Conservation (phyloP, 345 rosid genomes). For the Mercurialis annua region DNA sequence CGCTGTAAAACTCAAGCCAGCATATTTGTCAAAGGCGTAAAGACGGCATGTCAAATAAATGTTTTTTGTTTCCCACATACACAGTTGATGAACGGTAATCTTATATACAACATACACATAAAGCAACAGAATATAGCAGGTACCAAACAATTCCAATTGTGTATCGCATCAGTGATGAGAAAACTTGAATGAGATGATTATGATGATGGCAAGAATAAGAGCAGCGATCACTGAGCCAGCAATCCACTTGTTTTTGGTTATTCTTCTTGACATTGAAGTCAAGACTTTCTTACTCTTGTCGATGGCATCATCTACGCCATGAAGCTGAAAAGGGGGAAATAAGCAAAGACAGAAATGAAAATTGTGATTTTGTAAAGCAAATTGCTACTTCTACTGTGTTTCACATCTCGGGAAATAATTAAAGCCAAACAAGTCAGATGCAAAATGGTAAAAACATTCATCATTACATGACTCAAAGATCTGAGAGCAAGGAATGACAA, state of each 20-base stretch:
- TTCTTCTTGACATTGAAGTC: constrained; percentile 27
- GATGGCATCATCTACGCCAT: constrained; percentile 36
- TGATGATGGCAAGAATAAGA: constrained; percentile 28
- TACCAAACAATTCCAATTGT: constrained; percentile 10
- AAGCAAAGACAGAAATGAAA: background rate
- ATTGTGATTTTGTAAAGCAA: background rate
- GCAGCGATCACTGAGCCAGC: constrained; percentile 29
- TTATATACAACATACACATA: constrained; percentile 24
- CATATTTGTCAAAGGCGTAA: background rate
- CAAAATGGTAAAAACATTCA: background rate
- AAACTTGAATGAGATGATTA: constrained; percentile 23
- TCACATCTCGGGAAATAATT: background rate
- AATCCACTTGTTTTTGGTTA: constrained; percentile 34
- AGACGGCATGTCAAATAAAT: background rate
- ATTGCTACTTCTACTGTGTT: background rate
- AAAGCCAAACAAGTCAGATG: background rate
- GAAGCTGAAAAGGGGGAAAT: constrained; percentile 21
- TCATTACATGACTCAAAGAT: background rate
- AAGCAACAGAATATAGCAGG: constrained; percentile 1
- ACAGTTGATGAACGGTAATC: background rate
- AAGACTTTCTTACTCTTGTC: constrained; percentile 37
- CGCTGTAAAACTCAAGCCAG: background rate
- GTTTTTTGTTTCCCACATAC: too few species aligned
- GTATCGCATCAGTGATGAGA: constrained; percentile 28
- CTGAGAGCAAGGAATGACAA: background rate